phyloP scores from a whole-genome alignment of 1,139 yeast species.

The Zygosaccharomyces sapae region DNA sequence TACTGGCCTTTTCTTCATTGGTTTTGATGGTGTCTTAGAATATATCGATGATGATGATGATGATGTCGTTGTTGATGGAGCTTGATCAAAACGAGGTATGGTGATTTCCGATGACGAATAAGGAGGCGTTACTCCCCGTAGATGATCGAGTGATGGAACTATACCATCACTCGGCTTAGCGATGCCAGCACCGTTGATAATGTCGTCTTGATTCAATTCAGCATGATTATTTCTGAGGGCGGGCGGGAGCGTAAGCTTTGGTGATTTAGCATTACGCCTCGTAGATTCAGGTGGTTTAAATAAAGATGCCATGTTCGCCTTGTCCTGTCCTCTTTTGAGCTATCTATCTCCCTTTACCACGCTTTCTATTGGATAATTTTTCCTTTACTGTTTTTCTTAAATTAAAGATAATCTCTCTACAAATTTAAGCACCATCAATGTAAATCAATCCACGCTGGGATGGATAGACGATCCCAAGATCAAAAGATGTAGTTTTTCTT shows the following conservation, averaged over 20 bases:
- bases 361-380: neutral
- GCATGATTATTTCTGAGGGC: conserved; percentile 16
- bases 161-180: neutral
- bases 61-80: no score
- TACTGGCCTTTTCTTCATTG: conserved; percentile 27
- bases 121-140: conserved; percentile 3
- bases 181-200: conserved; percentile 3
- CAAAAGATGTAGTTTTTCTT: neutral
- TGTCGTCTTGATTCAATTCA: neutral
- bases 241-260: conserved; percentile 31
- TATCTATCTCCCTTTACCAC: neutral
- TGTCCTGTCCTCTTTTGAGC: neutral
- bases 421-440: neutral
- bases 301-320: conserved; percentile 30
- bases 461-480: neutral
- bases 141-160: conserved; percentile 9
- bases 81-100: conserved; percentile 7
- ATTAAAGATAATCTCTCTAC: neutral
- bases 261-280: conserved; percentile 29
- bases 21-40: conserved; percentile 12
- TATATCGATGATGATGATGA: conserved; percentile 17
- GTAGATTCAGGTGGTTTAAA: conserved; percentile 34
- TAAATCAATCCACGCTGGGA: neutral
- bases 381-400: neutral
- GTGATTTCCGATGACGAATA: conserved; percentile 11